These are phyloP conservation scores for Blastobotrys attinorum DNA, from an alignment of 805 yeast species.

Conservation along the genomic window DNA sequence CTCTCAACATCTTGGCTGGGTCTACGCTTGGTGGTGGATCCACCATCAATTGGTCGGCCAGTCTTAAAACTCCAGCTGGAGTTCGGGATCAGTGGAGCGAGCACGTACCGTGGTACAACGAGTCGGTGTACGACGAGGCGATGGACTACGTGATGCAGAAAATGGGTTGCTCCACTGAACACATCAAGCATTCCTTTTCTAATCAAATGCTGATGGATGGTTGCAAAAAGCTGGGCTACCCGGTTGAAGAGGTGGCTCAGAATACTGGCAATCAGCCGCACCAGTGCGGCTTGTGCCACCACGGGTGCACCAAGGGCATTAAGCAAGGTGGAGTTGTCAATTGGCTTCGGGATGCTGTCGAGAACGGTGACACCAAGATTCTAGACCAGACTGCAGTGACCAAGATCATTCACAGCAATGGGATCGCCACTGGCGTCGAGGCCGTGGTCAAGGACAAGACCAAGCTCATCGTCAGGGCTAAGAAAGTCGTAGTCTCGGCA, in stretches of 20 bases:
- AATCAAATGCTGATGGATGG: slow-evolving; percentile 40
- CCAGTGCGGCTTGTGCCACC: slow-evolving; percentile 40
- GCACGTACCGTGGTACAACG: slow-evolving; percentile 41
- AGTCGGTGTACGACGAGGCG: slow-evolving; percentile 36
- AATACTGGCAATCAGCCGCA: slow-evolving; percentile 38
- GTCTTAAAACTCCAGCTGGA: slow-evolving; percentile 40
- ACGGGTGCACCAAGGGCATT: slow-evolving; percentile 44
- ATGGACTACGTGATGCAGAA: slow-evolving; percentile 38
- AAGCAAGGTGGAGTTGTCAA: slow-evolving; percentile 44
- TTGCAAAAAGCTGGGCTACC: slow-evolving; percentile 38
- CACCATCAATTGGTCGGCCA: slow-evolving; percentile 52
- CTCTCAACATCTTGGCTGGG: slow-evolving; percentile 39
- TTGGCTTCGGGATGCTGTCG: slow-evolving; percentile 44
- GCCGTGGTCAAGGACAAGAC: slow-evolving; percentile 29
- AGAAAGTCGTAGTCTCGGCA: slow-evolving; percentile 37
- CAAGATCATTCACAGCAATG: slow-evolving; percentile 33
- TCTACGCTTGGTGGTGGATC: slow-evolving; percentile 52
- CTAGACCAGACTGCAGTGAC: slow-evolving; percentile 39
- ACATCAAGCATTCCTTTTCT: slow-evolving; percentile 36
- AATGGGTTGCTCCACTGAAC: slow-evolving; percentile 40
- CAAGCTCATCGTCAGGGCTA: slow-evolving; percentile 33
- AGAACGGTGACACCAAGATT: slow-evolving; percentile 38
- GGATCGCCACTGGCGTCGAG: slow-evolving; percentile 38
- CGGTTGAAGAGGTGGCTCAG: slow-evolving; percentile 36
- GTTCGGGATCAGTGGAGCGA: slow-evolving; percentile 46